A percentile compares a stretch with the other conserved stretches of the same genome.
Evolutionary conservation across 2,329 filamentous ascomycete species (phyloP).

Genomic region (Fusarium humuli): DNA sequence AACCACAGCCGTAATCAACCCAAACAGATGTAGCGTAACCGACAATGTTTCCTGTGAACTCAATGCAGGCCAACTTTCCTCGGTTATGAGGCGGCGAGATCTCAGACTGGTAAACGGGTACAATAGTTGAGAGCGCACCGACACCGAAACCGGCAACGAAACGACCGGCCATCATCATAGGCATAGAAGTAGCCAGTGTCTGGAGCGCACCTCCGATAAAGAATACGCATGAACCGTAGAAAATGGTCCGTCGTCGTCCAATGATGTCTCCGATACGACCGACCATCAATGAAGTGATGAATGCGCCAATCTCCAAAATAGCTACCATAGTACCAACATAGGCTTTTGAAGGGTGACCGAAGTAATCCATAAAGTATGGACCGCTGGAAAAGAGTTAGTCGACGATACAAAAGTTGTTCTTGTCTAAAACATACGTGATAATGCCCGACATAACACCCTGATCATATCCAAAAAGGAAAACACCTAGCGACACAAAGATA

Average conservation of each 20-base stretch:
- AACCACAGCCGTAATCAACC: slow-evolving; percentile 98
- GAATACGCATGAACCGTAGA: slow-evolving; percentile 94
- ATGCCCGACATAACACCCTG: slow-evolving; percentile 88
- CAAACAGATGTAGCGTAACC: slow-evolving; percentile 97
- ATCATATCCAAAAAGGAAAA: slow-evolving; percentile 91
- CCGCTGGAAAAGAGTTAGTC: slow-evolving; percentile 68
- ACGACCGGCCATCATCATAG: slow-evolving; percentile 88
- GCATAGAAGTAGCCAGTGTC: slow-evolving; percentile 82
- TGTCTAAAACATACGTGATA: slow-evolving; percentile 66
- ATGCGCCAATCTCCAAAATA: slow-evolving; percentile 92
- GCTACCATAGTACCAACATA: slow-evolving; percentile 98
- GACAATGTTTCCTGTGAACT: slow-evolving; percentile 96
- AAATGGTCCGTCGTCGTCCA: slow-evolving; percentile 87
- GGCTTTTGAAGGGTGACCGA: slow-evolving; percentile 86
- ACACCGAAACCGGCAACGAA: slow-evolving; percentile 88
- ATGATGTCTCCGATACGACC: slow-evolving; percentile 92
- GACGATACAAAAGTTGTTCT: not conserved
- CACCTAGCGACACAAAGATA: slow-evolving; percentile 86
- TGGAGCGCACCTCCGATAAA: slow-evolving; percentile 86
- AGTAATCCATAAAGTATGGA: slow-evolving; percentile 89
- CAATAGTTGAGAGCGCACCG: slow-evolving; percentile 89
- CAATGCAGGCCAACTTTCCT: slow-evolving; percentile 95
- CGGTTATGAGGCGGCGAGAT: slow-evolving; percentile 97
- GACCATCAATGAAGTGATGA: slow-evolving; percentile 87
- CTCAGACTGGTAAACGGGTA: slow-evolving; percentile 93